Evolutionary conservation across 371 early-diverging fungal genomes (phyloP).

Genomic region (Mortierella sp.): DNA sequence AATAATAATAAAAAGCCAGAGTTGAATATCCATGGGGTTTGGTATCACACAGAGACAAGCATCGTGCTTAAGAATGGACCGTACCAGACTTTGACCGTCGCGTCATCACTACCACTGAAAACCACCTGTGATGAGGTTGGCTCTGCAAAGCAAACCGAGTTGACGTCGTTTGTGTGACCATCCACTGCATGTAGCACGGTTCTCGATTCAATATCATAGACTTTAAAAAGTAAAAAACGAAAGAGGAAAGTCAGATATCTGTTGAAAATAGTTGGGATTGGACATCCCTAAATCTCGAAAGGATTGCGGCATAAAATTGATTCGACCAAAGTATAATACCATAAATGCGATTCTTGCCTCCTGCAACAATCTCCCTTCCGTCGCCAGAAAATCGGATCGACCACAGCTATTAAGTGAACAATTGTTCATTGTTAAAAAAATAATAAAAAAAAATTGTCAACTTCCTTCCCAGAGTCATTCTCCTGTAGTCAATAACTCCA

Average conservation of each 20-base stretch:
- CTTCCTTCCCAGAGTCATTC: no score
- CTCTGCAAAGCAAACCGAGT: conserved; percentile 72
- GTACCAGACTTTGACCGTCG: conserved; percentile 65
- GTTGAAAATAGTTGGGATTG: no score
- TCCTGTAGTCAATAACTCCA: not conserved
- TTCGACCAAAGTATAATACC: conserved; percentile 30
- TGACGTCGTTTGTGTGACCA: conserved; percentile 65
- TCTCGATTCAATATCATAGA: conserved; percentile 66
- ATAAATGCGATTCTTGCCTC: conserved; percentile 55
- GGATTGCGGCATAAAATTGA: no score
- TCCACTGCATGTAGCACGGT: conserved; percentile 54
- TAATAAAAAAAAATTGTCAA: no score
- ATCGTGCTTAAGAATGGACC: not conserved
- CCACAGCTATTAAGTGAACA: conserved; percentile 58
- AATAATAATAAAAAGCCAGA: not conserved
- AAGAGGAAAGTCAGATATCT: no score
- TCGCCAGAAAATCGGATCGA: conserved; percentile 70
- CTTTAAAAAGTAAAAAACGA: conserved; percentile 21
- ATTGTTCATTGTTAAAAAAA: not conserved
- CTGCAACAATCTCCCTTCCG: conserved; percentile 69
- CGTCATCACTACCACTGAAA: conserved; percentile 72
- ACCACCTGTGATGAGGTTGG: conserved; percentile 63
- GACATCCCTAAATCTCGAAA: no score
- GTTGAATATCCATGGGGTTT: not conserved
- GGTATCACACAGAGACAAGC: not conserved